Evolutionary conservation across 192 early-diverging fungal genomes (phyloP).

Genomic region (Kickxella alabastrina): DNA sequence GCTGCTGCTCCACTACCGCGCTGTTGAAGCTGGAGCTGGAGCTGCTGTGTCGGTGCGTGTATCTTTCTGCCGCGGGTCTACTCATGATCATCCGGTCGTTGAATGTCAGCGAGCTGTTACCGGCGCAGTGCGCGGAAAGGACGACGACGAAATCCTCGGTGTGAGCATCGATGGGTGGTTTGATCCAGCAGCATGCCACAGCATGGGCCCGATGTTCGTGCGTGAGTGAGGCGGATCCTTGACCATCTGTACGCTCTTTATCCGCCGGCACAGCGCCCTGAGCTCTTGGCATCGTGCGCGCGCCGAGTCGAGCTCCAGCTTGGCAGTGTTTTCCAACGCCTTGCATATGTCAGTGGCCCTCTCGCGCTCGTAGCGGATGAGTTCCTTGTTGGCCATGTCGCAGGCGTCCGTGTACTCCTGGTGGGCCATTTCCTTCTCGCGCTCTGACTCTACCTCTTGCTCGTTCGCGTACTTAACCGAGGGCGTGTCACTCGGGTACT

Average conservation of each 20-base stretch:
- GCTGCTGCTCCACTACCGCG: too few species aligned
- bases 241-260: constrained; percentile 37
- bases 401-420: constrained; percentile 48
- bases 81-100: constrained; percentile 5
- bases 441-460: constrained; percentile 31
- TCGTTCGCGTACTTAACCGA: constrained; percentile 48
- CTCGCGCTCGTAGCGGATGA: constrained; percentile 40
- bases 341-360: constrained; percentile 32
- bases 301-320: constrained; percentile 41
- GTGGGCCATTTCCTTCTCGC: constrained; percentile 41
- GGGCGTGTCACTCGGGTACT: constrained; percentile 46
- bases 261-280: constrained; percentile 24
- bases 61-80: not conserved
- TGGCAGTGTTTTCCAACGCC: constrained; percentile 37
- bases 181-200: constrained; percentile 26
- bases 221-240: constrained; percentile 42
- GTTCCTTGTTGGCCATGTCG: constrained; percentile 32
- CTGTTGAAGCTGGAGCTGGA: constrained; percentile 11
- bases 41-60: constrained; percentile 22
- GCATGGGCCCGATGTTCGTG: constrained; percentile 45
- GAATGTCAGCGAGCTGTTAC: constrained; percentile 3
- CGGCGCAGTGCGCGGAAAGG: constrained; percentile 5
- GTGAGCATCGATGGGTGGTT: constrained; percentile 14
- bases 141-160: constrained; percentile 8
- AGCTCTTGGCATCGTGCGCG: constrained; percentile 34